phyloP scores from a whole-genome alignment of 345 rosid species.

The Heritiera littoralis region DNA sequence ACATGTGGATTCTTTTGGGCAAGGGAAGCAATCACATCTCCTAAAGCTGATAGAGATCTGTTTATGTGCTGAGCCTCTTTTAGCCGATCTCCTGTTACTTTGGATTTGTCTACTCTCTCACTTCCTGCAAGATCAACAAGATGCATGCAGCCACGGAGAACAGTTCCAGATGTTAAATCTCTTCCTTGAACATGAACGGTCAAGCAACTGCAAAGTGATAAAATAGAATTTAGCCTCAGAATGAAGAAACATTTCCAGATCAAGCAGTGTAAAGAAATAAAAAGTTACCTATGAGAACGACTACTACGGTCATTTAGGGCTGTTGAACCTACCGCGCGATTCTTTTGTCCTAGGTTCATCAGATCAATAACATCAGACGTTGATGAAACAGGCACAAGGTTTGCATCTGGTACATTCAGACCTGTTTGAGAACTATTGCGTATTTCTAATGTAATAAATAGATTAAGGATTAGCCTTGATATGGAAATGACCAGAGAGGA shows the following conservation, averaged over 20 bases:
- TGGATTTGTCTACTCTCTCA: constrained; percentile 93
- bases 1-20: constrained; percentile 95
- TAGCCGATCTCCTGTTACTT: constrained; percentile 87
- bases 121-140: constrained; percentile 96
- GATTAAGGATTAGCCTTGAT: constrained; percentile 41
- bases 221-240: background rate
- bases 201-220: constrained; percentile 67
- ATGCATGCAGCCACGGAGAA: constrained; percentile 89
- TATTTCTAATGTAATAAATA: constrained; percentile 69
- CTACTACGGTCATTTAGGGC: constrained; percentile 94
- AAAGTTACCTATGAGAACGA: constrained; percentile 83
- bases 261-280: constrained; percentile 18
- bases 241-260: background rate
- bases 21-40: constrained; percentile 92
- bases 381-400: constrained; percentile 77
- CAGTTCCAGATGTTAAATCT: constrained; percentile 72
- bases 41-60: constrained; percentile 91
- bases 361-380: constrained; percentile 77
- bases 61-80: constrained; percentile 97
- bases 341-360: constrained; percentile 83
- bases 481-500: background rate
- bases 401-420: constrained; percentile 90
- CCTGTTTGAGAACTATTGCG: constrained; percentile 89
- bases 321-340: constrained; percentile 89
- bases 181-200: constrained; percentile 95